A percentile compares a stretch with the other conserved stretches of the same genome.
These are phyloP conservation scores for Citrullus amarus DNA, from an alignment of 306 rosid species.

Conservation along the genomic window DNA sequence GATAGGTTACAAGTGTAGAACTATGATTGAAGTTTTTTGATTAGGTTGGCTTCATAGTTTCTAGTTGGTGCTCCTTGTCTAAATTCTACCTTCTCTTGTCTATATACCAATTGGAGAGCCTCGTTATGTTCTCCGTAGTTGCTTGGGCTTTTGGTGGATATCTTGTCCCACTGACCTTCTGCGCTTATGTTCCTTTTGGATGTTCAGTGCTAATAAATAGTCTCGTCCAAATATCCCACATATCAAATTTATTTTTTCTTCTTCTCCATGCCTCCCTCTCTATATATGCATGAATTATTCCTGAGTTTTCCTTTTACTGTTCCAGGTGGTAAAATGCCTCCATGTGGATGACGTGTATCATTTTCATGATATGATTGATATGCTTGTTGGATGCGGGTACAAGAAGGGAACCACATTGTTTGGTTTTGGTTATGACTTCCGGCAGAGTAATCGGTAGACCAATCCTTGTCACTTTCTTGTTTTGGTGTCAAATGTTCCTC, in stretches of 20 bases:
- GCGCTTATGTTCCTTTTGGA: too few species aligned
- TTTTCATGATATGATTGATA: conserved; percentile 81
- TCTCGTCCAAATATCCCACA: too few species aligned
- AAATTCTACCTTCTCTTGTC: not conserved
- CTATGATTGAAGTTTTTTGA: not conserved
- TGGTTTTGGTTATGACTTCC: conserved; percentile 91
- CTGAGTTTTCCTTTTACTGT: conserved; percentile 2
- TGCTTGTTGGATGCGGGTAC: conserved; percentile 74
- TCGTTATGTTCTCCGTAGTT: not conserved
- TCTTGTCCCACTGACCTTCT: not conserved
- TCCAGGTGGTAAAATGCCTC: conserved; percentile 55
- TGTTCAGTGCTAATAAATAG: too few species aligned
- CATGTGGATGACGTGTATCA: conserved; percentile 67
- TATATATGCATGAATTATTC: not conserved
- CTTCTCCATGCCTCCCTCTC: not conserved
- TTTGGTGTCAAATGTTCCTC: not conserved
- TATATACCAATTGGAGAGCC: not conserved
- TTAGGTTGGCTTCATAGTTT: not conserved
- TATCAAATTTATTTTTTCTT: not conserved
- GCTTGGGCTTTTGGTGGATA: not conserved
- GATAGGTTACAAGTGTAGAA: not conserved
- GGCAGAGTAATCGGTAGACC: conserved; percentile 82
- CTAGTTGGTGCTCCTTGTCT: not conserved
- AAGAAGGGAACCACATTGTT: conserved; percentile 85
- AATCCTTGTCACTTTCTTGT: not conserved